These are phyloP conservation scores for Echites panduratus DNA, from an alignment of 257 asterid species.

Conservation along the genomic window DNA sequence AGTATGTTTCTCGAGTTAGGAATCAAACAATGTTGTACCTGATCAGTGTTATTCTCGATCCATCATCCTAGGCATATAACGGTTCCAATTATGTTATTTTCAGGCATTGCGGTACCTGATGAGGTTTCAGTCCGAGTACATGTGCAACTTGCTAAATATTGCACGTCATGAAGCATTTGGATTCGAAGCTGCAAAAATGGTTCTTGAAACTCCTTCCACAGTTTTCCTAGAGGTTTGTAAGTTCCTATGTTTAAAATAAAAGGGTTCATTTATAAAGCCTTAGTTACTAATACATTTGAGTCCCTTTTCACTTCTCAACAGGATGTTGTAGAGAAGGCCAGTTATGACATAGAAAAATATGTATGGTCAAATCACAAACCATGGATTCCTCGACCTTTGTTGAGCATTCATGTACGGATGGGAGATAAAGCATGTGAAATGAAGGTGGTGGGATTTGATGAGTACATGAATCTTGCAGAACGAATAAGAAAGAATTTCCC, in stretches of 20 bases:
- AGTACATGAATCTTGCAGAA: slow-evolving; percentile 69
- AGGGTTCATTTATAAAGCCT: background rate
- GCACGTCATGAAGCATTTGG: slow-evolving; percentile 88
- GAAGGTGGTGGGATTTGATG: slow-evolving; percentile 78
- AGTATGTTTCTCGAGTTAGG: background rate
- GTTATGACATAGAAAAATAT: slow-evolving; percentile 47
- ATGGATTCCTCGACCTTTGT: slow-evolving; percentile 77
- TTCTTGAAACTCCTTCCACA: slow-evolving; percentile 38
- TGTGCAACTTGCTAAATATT: slow-evolving; percentile 68
- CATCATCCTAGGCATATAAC: background rate
- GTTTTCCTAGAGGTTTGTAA: slow-evolving; percentile 37
- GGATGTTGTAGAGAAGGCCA: slow-evolving; percentile 23
- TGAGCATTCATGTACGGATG: slow-evolving; percentile 93
- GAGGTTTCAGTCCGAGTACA: slow-evolving; percentile 86
- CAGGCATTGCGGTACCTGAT: slow-evolving; percentile 94
- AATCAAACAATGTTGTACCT: background rate
- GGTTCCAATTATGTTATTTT: slow-evolving; percentile 2
- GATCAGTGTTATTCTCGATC: background rate
- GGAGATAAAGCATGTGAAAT: slow-evolving; percentile 96
- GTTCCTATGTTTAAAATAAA: background rate
- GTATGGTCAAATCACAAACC: slow-evolving; percentile 85
- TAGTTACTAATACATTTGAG: too few relatives aligned
- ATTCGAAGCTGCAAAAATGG: slow-evolving; percentile 74
- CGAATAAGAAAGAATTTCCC: slow-evolving; percentile 66
- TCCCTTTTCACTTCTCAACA: slow-evolving; percentile 17